Conservation (phyloP, 2,329 filamentous ascomycete genomes). For the Cercospora janseana region DNA sequence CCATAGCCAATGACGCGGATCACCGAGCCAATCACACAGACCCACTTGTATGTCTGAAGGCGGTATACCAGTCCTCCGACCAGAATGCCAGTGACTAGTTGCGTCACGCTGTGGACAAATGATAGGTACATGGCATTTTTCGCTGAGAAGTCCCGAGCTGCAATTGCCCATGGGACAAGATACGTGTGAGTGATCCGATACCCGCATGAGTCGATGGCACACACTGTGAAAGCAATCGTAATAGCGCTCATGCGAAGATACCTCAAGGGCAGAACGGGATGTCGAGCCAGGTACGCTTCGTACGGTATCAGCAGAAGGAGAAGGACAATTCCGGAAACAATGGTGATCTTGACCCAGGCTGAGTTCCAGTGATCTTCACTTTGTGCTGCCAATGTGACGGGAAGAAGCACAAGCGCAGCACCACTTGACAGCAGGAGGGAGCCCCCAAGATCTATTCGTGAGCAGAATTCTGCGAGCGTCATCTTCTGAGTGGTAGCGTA, state of each 20-base stretch:
- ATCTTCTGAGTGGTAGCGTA: slow-evolving; percentile 31
- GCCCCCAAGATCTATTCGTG: slow-evolving; percentile 39
- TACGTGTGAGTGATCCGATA: slow-evolving; percentile 50
- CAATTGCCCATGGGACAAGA: slow-evolving; percentile 49
- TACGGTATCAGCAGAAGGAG: slow-evolving; percentile 50
- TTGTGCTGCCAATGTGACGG: slow-evolving; percentile 48
- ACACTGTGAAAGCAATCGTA: slow-evolving; percentile 42
- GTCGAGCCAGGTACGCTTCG: slow-evolving; percentile 46
- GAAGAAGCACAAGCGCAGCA: slow-evolving; percentile 50
- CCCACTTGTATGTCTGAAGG: slow-evolving; percentile 49
- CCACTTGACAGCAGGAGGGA: slow-evolving; percentile 50
- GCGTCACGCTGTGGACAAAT: slow-evolving; percentile 41
- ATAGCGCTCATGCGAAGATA: slow-evolving; percentile 50
- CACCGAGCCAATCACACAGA: slow-evolving; percentile 43
- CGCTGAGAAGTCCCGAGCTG: slow-evolving; percentile 44
- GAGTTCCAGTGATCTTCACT: slow-evolving; percentile 44
- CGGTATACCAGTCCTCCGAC: slow-evolving; percentile 47
- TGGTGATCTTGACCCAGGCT: slow-evolving; percentile 47
- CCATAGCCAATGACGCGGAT: slow-evolving; percentile 52
- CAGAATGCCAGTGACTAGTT: slow-evolving; percentile 38
- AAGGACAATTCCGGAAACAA: slow-evolving; percentile 44
- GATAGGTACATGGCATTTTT: slow-evolving; percentile 46
- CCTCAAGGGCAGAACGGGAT: slow-evolving; percentile 48
- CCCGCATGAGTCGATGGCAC: slow-evolving; percentile 45
- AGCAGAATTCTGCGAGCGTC: slow-evolving; percentile 39